A percentile compares a stretch with the other conserved stretches of the same genome.
phyloP scores from a whole-genome alignment of 2,329 filamentous ascomycete genomes.

The Aspergillus intermedius region DNA sequence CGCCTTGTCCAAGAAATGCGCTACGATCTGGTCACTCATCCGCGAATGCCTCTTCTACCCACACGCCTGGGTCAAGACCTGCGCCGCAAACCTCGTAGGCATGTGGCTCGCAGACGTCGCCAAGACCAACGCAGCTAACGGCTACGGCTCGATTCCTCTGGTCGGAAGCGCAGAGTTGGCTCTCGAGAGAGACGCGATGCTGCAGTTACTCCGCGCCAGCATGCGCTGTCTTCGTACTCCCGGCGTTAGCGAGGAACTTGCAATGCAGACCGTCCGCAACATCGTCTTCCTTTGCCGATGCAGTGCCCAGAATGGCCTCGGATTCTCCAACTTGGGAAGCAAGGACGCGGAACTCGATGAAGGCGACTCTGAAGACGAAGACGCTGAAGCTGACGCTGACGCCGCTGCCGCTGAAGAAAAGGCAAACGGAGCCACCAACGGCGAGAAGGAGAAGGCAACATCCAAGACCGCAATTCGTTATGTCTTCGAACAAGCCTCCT shows the following conservation, averaged over 20 bases:
- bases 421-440: slow-evolving; percentile 19
- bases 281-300: slow-evolving; percentile 71
- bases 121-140: slow-evolving; percentile 50
- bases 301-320: slow-evolving; percentile 52
- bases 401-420: slow-evolving; percentile 39
- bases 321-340: slow-evolving; percentile 36
- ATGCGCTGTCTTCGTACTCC: slow-evolving; percentile 55
- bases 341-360: slow-evolving; percentile 35
- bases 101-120: slow-evolving; percentile 77
- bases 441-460: slow-evolving; percentile 2
- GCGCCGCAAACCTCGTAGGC: slow-evolving; percentile 66
- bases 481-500: slow-evolving; percentile 70
- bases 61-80: slow-evolving; percentile 68
- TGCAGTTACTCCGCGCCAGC: slow-evolving; percentile 52
- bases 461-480: slow-evolving; percentile 57
- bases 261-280: slow-evolving; percentile 71
- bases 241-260: slow-evolving; percentile 65
- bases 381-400: slow-evolving; percentile 43
- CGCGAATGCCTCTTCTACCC: slow-evolving; percentile 64
- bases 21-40: slow-evolving; percentile 64
- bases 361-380: slow-evolving; percentile 37
- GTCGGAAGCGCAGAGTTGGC: slow-evolving; percentile 64
- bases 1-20: slow-evolving; percentile 55
- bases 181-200: slow-evolving; percentile 59
- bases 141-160: slow-evolving; percentile 54